Conservation (phyloP, 345 rosid species). For the Noccaea caerulescens region DNA sequence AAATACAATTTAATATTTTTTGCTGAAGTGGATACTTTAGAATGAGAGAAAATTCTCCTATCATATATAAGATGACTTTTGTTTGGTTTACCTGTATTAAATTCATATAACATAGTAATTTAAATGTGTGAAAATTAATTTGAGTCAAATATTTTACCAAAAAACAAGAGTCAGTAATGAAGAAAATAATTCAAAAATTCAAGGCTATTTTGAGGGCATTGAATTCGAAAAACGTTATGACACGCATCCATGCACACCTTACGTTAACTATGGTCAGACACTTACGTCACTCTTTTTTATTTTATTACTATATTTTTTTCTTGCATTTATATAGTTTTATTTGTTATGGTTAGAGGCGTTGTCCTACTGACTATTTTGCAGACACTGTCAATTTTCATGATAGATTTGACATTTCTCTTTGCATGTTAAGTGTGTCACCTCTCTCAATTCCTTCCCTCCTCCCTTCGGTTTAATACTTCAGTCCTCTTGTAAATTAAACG, state of each 20-base stretch:
- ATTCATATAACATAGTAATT: neutral
- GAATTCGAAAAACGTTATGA: constrained; percentile 50
- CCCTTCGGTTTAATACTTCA: constrained; percentile 17
- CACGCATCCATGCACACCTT: constrained; percentile 68
- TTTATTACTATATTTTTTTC: constrained; percentile 7
- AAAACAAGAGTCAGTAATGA: neutral
- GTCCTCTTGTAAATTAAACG: neutral
- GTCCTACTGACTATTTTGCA: constrained; percentile 29
- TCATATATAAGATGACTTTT: neutral
- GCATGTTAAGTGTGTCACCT: constrained; percentile 36
- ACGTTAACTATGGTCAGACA: constrained; percentile 40
- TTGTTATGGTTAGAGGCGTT: constrained; percentile 23
- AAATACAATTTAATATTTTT: no score
- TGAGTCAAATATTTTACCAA: constrained; percentile 9
- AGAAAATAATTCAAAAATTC: constrained; percentile 1
- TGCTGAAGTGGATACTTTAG: no score
- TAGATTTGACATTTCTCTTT: constrained; percentile 43
- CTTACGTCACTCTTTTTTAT: constrained; percentile 52
- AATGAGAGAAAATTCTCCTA: no score
- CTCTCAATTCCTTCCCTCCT: constrained; percentile 9
- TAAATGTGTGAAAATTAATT: neutral
- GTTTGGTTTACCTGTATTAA: constrained; percentile 16
- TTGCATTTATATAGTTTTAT: neutral
- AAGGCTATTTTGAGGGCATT: constrained; percentile 41
- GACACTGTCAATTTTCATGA: constrained; percentile 44